These are phyloP conservation scores for Scenedesmus sp. DNA, from an alignment of 163 green algal species.

Conservation along the genomic window DNA sequence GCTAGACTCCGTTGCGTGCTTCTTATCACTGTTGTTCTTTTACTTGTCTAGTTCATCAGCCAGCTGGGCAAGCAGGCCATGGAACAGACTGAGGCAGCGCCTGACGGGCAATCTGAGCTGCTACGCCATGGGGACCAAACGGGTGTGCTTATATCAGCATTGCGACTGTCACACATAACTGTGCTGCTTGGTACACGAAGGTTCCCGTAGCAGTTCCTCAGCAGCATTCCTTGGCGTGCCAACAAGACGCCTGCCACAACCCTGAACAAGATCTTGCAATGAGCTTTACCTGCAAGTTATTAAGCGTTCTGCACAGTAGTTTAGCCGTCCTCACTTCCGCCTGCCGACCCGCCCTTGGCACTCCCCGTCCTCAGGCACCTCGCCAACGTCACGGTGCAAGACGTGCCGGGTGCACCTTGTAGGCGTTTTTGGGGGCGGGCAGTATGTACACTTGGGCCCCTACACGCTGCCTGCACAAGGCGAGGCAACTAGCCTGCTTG, in stretches of 20 bases:
- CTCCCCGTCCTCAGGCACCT: background rate
- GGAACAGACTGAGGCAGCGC: background rate
- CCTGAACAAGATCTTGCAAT: background rate
- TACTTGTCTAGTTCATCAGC: background rate
- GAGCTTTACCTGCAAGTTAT: background rate
- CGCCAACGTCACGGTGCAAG: background rate
- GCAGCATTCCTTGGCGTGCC: conserved; percentile 1
- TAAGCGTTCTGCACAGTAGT: background rate
- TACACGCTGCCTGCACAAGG: conserved; percentile 1
- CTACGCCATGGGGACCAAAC: background rate
- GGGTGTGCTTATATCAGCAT: background rate
- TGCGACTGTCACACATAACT: background rate
- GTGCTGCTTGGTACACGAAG: background rate
- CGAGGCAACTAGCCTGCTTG: background rate
- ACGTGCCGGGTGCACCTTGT: conserved; percentile 1
- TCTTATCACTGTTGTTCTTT: background rate
- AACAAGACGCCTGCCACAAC: background rate
- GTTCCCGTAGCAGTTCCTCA: background rate
- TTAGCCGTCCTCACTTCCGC: background rate
- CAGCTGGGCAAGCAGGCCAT: background rate
- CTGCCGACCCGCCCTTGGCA: background rate
- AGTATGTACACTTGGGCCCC: conserved; percentile 2
- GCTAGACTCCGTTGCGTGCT: background rate
- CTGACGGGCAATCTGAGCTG: background rate
- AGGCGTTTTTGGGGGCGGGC: background rate